A percentile compares a stretch with the other conserved stretches of the same genome.
Conservation (phyloP, 306 rosid genomes). For the Lathyrus tuberosus region DNA sequence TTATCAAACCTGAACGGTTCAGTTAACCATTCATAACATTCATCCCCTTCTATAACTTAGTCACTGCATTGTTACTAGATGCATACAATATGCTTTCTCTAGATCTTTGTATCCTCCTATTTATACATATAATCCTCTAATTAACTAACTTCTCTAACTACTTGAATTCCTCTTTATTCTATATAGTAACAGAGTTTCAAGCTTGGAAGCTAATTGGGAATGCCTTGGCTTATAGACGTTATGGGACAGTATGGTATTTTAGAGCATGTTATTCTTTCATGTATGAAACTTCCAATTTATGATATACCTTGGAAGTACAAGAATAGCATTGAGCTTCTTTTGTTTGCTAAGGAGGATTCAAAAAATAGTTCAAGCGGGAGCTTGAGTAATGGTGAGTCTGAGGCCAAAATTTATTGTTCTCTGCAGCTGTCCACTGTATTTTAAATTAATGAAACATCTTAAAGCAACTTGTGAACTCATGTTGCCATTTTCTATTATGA, state of each 20-base stretch:
- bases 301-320: conserved; percentile 66
- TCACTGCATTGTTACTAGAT: background rate
- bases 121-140: conserved; percentile 1
- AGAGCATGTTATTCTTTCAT: conserved; percentile 84
- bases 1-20: background rate
- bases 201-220: conserved; percentile 84
- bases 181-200: background rate
- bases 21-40: background rate
- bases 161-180: background rate
- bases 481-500: background rate
- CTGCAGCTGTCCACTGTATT: background rate
- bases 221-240: conserved; percentile 76
- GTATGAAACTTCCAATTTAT: conserved; percentile 84
- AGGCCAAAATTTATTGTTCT: conserved; percentile 28
- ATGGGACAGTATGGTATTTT: conserved; percentile 85
- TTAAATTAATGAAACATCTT: background rate
- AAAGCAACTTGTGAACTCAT: conserved; percentile 1
- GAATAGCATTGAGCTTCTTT: conserved; percentile 69
- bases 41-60: background rate
- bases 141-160: background rate
- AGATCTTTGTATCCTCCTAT: background rate
- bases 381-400: conserved; percentile 58
- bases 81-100: background rate
- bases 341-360: conserved; percentile 70
- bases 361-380: conserved; percentile 64